Conservation (phyloP, 306 rosid species). For the Begonia loranthoides region DNA sequence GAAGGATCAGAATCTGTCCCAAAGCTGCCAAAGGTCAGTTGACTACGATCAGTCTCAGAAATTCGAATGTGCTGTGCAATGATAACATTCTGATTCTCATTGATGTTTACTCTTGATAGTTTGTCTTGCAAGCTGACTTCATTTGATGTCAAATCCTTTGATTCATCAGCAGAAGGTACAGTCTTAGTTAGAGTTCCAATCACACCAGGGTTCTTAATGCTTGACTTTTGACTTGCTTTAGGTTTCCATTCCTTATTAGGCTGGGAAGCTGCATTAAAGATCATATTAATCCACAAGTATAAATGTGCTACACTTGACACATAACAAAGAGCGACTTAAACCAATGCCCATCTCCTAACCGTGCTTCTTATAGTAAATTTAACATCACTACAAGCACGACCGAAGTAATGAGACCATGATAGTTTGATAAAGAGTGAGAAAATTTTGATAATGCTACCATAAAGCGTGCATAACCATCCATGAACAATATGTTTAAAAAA, state of each 20-base stretch:
- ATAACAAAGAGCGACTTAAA: too few relatives aligned
- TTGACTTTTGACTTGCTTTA: slow-evolving; percentile 66
- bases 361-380: too few relatives aligned
- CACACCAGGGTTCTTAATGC: slow-evolving; percentile 43
- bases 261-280: slow-evolving; percentile 54
- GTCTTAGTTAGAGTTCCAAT: slow-evolving; percentile 68
- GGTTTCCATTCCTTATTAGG: slow-evolving; percentile 96
- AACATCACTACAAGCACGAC: too few relatives aligned
- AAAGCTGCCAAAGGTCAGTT: slow-evolving; percentile 84
- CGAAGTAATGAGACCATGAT: too few relatives aligned
- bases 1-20: slow-evolving; percentile 49
- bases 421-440: too few relatives aligned
- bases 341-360: too few relatives aligned
- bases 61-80: slow-evolving; percentile 89
- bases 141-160: slow-evolving; percentile 37
- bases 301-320: too few relatives aligned
- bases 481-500: too few relatives aligned
- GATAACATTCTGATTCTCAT: slow-evolving; percentile 67
- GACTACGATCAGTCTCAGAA: slow-evolving; percentile 61
- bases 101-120: slow-evolving; percentile 32
- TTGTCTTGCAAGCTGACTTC: slow-evolving; percentile 45
- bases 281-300: too few relatives aligned
- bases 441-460: too few relatives aligned
- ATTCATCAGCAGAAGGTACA: slow-evolving; percentile 36
- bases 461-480: too few relatives aligned